Conservation (phyloP, 495 filamentous ascomycete genomes). For the Terfezia claveryi region DNA sequence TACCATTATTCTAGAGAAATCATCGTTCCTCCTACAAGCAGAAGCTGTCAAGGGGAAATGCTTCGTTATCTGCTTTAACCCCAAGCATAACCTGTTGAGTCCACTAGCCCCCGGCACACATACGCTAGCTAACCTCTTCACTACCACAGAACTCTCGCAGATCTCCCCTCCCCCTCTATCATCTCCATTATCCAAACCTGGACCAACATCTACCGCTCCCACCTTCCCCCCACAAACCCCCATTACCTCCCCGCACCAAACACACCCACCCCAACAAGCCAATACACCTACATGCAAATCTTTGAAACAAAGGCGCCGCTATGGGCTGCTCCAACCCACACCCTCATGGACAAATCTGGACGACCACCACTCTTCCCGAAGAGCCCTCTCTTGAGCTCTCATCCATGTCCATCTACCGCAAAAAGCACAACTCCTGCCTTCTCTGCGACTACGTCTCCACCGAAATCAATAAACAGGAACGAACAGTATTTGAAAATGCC, state of each 20-base stretch:
- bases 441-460: conserved; percentile 70
- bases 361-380: conserved; percentile 68
- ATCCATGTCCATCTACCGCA: conserved; percentile 53
- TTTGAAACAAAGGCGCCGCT: conserved; percentile 92
- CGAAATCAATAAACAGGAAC: conserved; percentile 59
- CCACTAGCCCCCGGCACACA: background rate
- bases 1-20: conserved; percentile 12
- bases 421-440: conserved; percentile 44
- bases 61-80: conserved; percentile 87
- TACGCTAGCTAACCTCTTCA: background rate
- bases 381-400: conserved; percentile 60
- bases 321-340: conserved; percentile 99
- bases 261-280: conserved; percentile 39
- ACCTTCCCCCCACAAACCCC: conserved; percentile 51
- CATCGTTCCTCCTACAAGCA: conserved; percentile 61
- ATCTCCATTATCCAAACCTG: conserved; percentile 60
- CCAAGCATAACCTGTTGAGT: conserved; percentile 46
- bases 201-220: conserved; percentile 66
- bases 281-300: conserved; percentile 95
- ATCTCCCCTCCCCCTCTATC: conserved; percentile 47
- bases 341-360: conserved; percentile 93
- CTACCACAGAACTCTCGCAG: conserved; percentile 44
- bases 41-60: conserved; percentile 84
- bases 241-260: conserved; percentile 31
- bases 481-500: conserved; percentile 68